Conservation (phyloP, 2,329 filamentous ascomycete genomes). For the Aspergillus fumigatus region DNA sequence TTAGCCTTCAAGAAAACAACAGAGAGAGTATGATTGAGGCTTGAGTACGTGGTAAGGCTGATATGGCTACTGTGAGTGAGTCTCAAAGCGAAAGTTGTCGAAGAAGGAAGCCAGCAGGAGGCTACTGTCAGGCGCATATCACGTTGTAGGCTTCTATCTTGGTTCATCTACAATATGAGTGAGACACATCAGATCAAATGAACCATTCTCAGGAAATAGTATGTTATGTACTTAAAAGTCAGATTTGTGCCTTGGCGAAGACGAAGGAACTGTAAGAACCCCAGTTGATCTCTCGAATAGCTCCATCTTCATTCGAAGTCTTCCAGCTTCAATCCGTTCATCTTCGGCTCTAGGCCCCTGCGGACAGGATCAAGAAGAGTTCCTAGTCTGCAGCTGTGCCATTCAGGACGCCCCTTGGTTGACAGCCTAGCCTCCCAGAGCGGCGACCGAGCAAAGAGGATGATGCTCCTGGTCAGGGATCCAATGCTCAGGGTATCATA, state of each 20-base stretch:
- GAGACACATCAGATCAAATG: not conserved
- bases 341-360: not conserved
- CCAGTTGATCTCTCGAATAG: too few relatives aligned
- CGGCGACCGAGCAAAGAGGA: not conserved
- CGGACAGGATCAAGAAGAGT: not conserved
- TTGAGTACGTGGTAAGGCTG: not conserved
- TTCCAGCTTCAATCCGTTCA: not conserved
- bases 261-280: too few relatives aligned
- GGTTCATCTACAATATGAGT: not conserved
- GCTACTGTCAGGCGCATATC: too few relatives aligned
- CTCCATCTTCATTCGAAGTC: not conserved
- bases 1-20: not conserved
- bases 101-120: not conserved
- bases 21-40: not conserved
- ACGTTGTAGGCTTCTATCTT: too few relatives aligned
- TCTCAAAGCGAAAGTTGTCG: not conserved
- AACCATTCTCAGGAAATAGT: not conserved
- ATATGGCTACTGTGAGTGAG: too few relatives aligned
- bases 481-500: not conserved
- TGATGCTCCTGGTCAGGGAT: not conserved
- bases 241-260: not conserved
- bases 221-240: not conserved
- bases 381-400: not conserved
- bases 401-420: too few relatives aligned
- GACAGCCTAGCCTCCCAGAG: not conserved